These are phyloP conservation scores for Phytophthora melonis DNA, from an alignment of 352 stramenopile species.

Conservation along the genomic window DNA sequence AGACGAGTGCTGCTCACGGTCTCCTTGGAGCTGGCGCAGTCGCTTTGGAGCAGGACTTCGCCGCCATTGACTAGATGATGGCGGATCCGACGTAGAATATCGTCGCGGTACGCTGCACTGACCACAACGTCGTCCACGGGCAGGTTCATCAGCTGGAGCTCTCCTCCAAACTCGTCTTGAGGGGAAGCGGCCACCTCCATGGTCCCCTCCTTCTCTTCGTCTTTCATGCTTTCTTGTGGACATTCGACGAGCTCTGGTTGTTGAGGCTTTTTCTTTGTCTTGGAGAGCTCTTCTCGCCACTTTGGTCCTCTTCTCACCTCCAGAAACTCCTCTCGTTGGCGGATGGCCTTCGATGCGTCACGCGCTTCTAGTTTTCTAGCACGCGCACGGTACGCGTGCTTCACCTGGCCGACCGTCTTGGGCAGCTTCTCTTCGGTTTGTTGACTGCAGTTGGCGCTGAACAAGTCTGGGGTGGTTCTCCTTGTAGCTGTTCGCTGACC, in stretches of 20 bases:
- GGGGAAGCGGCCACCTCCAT: not conserved
- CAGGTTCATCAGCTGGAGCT: slow-evolving; percentile 23
- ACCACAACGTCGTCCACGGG: slow-evolving; percentile 16
- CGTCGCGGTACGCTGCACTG: slow-evolving; percentile 33
- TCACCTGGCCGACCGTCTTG: slow-evolving; percentile 56
- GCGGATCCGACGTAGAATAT: slow-evolving; percentile 49
- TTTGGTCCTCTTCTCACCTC: slow-evolving; percentile 18
- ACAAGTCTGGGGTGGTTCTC: slow-evolving; percentile 13
- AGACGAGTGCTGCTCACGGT: slow-evolving; percentile 33
- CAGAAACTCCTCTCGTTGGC: slow-evolving; percentile 17
- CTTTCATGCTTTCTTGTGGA: slow-evolving; percentile 1
- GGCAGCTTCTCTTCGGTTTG: slow-evolving; percentile 22
- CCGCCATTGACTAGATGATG: slow-evolving; percentile 41
- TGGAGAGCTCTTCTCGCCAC: slow-evolving; percentile 4
- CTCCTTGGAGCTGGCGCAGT: slow-evolving; percentile 1
- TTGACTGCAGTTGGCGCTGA: not conserved
- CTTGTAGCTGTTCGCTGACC: slow-evolving; percentile 18
- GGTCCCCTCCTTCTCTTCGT: not conserved
- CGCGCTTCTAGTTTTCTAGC: slow-evolving; percentile 44
- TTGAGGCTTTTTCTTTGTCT: slow-evolving; percentile 15
- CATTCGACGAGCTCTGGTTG: not conserved
- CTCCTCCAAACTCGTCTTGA: slow-evolving; percentile 1
- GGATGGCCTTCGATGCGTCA: slow-evolving; percentile 26
- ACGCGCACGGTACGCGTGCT: slow-evolving; percentile 49
- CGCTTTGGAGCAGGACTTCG: slow-evolving; percentile 40